Conservation (phyloP, 2,329 filamentous ascomycete genomes). For the Beauveria asiatica region DNA sequence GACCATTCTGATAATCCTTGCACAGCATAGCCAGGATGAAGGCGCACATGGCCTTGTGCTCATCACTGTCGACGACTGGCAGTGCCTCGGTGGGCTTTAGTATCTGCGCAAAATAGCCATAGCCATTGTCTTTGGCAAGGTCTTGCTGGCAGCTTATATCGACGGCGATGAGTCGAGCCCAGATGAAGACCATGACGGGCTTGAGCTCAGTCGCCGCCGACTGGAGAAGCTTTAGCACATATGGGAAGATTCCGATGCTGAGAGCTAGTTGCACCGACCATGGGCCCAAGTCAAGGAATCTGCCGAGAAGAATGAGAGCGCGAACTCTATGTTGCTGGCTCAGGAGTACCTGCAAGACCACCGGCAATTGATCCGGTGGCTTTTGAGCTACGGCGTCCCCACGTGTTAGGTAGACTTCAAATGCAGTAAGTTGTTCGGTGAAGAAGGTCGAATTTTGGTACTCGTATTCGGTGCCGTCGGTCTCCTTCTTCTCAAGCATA, state of each 20-base stretch:
- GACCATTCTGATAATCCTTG: conserved; percentile 86
- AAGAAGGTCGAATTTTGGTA: conserved; percentile 96
- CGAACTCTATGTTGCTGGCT: conserved; percentile 91
- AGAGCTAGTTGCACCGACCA: conserved; percentile 98
- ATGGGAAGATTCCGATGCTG: conserved; percentile 97
- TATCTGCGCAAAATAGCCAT: conserved; percentile 92
- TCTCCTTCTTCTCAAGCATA: conserved; percentile 71
- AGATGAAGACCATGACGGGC: conserved; percentile 99
- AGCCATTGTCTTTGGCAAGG: conserved; percentile 91
- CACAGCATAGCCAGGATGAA: conserved; percentile 97
- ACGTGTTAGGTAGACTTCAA: conserved; percentile 86
- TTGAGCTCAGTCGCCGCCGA: conserved; percentile 92
- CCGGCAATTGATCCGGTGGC: conserved; percentile 87
- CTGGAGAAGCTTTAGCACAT: conserved; percentile 93
- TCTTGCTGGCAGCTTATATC: conserved; percentile 91
- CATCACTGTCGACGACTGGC: conserved; percentile 77
- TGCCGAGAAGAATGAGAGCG: conserved; percentile 82
- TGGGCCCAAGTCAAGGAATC: conserved; percentile 88
- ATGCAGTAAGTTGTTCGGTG: conserved; percentile 91
- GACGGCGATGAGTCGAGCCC: conserved; percentile 91
- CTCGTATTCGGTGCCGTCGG: conserved; percentile 67
- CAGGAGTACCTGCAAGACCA: conserved; percentile 88
- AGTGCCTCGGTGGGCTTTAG: conserved; percentile 77
- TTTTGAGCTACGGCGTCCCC: conserved; percentile 75
- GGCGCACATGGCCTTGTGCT: conserved; percentile 97